phyloP scores from a whole-genome alignment of 2,329 filamentous ascomycete species.

The Colletotrichum aenigma region DNA sequence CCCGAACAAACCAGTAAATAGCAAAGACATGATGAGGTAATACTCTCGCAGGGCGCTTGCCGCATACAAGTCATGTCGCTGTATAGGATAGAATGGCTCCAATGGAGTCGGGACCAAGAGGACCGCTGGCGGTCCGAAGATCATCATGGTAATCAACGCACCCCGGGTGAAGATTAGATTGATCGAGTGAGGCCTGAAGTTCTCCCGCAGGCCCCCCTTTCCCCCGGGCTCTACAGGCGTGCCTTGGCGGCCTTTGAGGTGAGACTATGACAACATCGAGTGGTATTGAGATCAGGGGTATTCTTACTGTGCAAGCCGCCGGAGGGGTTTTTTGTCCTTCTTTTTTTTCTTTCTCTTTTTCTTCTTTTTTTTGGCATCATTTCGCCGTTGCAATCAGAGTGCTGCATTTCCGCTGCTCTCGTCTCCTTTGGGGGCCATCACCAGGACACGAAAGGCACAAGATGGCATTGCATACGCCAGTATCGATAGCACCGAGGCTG shows the following conservation, averaged over 20 bases:
- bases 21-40: neutral
- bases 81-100: neutral
- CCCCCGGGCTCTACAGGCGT: neutral
- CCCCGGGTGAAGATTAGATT: neutral
- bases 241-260: conserved; percentile 4
- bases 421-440: neutral
- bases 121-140: neutral
- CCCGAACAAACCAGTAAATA: neutral
- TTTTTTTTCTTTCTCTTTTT: no score
- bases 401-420: neutral
- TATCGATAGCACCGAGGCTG: neutral
- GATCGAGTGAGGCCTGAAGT: neutral
- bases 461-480: neutral
- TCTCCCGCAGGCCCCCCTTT: neutral
- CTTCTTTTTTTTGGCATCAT: neutral
- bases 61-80: neutral
- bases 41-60: no score
- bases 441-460: neutral
- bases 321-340: no score
- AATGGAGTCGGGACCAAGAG: neutral
- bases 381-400: neutral
- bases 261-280: neutral
- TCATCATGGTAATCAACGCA: neutral
- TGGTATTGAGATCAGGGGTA: neutral
- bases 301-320: neutral